Base-by-base conservation (phyloP, 805 yeast genomes). In the Saccharomycopsis selenospora region DNA sequence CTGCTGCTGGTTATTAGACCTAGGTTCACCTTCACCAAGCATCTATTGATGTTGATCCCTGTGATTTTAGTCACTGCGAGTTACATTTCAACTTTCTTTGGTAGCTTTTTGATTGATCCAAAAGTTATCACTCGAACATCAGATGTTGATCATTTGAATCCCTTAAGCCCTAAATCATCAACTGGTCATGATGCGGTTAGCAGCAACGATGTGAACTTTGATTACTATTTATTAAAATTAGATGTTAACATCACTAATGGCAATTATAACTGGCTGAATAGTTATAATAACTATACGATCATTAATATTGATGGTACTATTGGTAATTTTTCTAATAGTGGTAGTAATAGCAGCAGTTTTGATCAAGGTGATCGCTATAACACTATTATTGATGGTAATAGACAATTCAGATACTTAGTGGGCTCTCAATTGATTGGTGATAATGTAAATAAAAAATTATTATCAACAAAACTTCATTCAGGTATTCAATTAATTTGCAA, bases 1-100 rank as follows among this genome's bases (percentile, higher is more conserved):
- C 38, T 10, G 38, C 38, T 10, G 38, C 38, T 33, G 38, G 38
- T 33, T 33, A 33, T 33, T 17, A 33, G 38, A 14, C 38, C 38
- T 10, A 17, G 38, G 18, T 33, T 33, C 18, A 33, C 6, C 17
- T 20, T 33, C 20, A 14, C 17, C 38, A 33, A 33, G 38, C 38
- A 33, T 10, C 17, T 33, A 6, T 20, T 33, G 6, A 33, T 33
- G 38, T 20, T 33, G n/a, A 20, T 4, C 38, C 38, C 38, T 4
- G 38, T 33, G 38, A 10, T 33, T 5, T 17, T 33, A 14, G 38
- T 33, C 6, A 14, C 38, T 33, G 38, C 38, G 18, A 33, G 38
- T 20, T 33, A 33, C 10, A 14, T 33, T 17, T 17, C 18, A 17
- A 5, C 20, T 14, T 33, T 33, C 38, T 33, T 33, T 33, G 38